Percentiles rank a stretch among this genome's conserved stretches.
phyloP scores from a whole-genome alignment of 371 early-diverging fungal species.

The Mucor piriformis region DNA sequence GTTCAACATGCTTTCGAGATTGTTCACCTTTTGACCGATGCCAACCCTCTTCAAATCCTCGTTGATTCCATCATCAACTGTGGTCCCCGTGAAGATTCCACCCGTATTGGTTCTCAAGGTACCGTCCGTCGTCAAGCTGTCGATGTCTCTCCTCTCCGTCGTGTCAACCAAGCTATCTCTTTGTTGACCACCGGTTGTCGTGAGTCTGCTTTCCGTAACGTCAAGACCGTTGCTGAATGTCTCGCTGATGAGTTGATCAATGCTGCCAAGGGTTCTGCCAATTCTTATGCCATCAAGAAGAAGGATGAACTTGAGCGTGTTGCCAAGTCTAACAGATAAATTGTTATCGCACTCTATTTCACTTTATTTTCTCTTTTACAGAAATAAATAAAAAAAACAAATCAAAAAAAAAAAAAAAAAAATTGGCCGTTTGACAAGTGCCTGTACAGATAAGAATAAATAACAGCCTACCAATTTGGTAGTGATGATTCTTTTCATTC shows the following conservation, averaged over 20 bases:
- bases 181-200: constrained; percentile 94
- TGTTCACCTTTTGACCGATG: constrained; percentile 97
- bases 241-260: constrained; percentile 99
- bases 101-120: constrained; percentile 99
- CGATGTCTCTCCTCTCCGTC: constrained; percentile 99
- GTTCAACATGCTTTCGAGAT: constrained; percentile 99
- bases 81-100: constrained; percentile 99
- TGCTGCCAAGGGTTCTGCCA: constrained; percentile 98
- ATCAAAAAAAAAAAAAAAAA: not conserved
- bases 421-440: too few relatives aligned
- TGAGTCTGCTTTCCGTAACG: constrained; percentile 42
- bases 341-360: not conserved
- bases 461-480: too few relatives aligned
- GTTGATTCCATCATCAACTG: constrained; percentile 99
- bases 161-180: constrained; percentile 98
- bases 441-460: too few relatives aligned
- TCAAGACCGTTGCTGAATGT: constrained; percentile 76
- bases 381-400: not conserved
- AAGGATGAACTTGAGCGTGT: constrained; percentile 98
- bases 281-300: constrained; percentile 99
- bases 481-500: too few relatives aligned
- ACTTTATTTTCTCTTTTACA: not conserved
- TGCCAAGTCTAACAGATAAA: constrained; percentile 47
- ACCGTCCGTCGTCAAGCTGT: constrained; percentile 99
- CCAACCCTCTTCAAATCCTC: constrained; percentile 99